Evolutionary conservation across 192 early-diverging fungal species (phyloP).

Genomic region (Coemansia nantahalensis): DNA sequence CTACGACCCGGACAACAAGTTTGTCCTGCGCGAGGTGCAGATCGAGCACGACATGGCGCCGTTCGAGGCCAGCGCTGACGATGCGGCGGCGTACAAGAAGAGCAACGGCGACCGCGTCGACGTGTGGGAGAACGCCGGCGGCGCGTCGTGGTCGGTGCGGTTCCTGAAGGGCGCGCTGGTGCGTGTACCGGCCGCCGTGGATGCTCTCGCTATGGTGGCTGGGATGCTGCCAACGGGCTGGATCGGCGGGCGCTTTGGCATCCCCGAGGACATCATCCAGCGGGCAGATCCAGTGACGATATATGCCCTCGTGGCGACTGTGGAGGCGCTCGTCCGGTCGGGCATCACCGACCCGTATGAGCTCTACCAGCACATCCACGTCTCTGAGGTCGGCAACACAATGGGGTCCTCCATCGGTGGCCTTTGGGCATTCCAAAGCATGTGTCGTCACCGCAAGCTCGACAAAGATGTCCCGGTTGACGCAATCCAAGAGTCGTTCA

Average conservation of each 20-base stretch:
- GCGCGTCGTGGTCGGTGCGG: no score
- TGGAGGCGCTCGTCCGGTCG: conserved; percentile 83
- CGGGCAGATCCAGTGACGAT: conserved; percentile 87
- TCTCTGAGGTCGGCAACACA: conserved; percentile 86
- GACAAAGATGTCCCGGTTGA: conserved; percentile 39
- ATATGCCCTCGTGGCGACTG: conserved; percentile 80
- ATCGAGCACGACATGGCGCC: conserved; percentile 69
- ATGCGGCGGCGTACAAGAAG: conserved; percentile 67
- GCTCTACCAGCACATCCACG: conserved; percentile 92
- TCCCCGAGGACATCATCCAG: conserved; percentile 81
- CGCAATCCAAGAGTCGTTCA: conserved; percentile 68
- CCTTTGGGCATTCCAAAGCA: conserved; percentile 60
- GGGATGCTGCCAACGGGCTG: conserved; percentile 91
- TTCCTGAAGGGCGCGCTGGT: no score
- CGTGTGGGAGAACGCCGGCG: no score
- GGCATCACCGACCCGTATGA: conserved; percentile 95
- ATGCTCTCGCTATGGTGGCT: conserved; percentile 74
- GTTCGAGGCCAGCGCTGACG: conserved; percentile 81
- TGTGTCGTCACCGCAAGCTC: conserved; percentile 68
- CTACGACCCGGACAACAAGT: conserved; percentile 82
- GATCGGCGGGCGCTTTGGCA: conserved; percentile 82
- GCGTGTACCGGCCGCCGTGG: conserved; percentile 83
- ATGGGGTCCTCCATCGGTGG: conserved; percentile 87
- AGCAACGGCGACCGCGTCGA: no score
- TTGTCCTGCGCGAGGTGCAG: conserved; percentile 58